These are phyloP conservation scores for Cladosporium sp. DNA, from an alignment of 2,329 filamentous ascomycete species.

Conservation along the genomic window DNA sequence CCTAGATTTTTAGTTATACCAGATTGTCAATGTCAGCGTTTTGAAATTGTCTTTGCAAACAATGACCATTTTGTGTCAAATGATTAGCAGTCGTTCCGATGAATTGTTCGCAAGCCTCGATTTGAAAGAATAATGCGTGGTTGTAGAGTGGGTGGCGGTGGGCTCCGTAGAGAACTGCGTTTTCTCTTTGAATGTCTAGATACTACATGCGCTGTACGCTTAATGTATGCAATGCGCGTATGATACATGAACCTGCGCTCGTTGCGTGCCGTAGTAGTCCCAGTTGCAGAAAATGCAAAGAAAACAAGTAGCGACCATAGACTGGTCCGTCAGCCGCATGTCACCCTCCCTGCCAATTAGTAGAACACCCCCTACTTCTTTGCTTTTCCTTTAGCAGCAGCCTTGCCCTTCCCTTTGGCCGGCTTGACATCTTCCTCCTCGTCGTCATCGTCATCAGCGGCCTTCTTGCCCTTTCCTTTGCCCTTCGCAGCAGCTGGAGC, in stretches of 20 bases:
- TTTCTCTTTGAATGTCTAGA: not conserved
- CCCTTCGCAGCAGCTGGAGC: constrained; percentile 49
- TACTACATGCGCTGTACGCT: not conserved
- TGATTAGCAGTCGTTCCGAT: not conserved
- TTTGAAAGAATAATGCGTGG: not conserved
- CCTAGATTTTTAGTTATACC: not conserved
- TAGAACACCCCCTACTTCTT: constrained; percentile 1
- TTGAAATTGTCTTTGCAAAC: not conserved
- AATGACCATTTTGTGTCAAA: not conserved
- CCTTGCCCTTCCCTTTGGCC: constrained; percentile 47
- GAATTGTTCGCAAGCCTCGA: not conserved
- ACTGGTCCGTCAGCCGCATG: not conserved
- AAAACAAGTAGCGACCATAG: not conserved
- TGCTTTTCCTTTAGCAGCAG: constrained; percentile 13
- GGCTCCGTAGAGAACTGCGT: not conserved
- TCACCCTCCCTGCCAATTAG: not conserved
- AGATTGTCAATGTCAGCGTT: not conserved
- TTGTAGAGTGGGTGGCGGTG: not conserved
- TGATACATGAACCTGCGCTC: not conserved
- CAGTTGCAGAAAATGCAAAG: not conserved
- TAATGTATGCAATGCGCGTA: not conserved
- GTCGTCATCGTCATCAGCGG: constrained; percentile 62
- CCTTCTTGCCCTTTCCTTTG: constrained; percentile 49
- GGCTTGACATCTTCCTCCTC: constrained; percentile 42
- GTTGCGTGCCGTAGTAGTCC: not conserved